phyloP scores from a whole-genome alignment of 2,329 filamentous ascomycete genomes.

The Xylaria sp. region DNA sequence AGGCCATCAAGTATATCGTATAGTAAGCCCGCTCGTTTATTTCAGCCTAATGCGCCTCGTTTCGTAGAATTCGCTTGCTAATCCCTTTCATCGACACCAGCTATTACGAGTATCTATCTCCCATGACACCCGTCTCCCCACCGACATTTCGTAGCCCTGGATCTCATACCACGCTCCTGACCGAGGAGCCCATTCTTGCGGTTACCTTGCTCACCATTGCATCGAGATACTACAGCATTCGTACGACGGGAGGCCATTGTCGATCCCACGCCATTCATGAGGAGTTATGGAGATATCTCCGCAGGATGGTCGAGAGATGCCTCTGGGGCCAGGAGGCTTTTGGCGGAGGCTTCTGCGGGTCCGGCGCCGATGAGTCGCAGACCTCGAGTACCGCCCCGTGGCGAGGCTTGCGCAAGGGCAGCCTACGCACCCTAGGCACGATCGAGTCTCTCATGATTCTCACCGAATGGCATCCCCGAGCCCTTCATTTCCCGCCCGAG shows the following conservation, averaged over 20 bases:
- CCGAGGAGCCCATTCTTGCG: conserved; percentile 91
- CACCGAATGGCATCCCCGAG: conserved; percentile 96
- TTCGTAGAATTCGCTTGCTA: conserved; percentile 20
- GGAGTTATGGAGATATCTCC: conserved; percentile 92
- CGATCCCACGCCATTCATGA: conserved; percentile 93
- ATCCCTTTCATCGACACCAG: conserved; percentile 53
- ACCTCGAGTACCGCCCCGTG: conserved; percentile 76
- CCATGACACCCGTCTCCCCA: conserved; percentile 91
- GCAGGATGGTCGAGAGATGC: conserved; percentile 93
- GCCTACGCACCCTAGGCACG: conserved; percentile 88
- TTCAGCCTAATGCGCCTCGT: neutral
- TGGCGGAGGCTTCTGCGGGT: conserved; percentile 85
- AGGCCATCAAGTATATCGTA: conserved; percentile 92
- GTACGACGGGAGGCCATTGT: conserved; percentile 82
- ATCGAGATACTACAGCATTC: conserved; percentile 84
- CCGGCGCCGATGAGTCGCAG: conserved; percentile 70
- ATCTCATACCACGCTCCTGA: conserved; percentile 81
- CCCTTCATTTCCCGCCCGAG: conserved; percentile 90
- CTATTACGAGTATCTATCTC: conserved; percentile 92
- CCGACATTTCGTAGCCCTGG: conserved; percentile 88
- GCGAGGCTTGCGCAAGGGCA: conserved; percentile 78
- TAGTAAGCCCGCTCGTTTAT: conserved; percentile 69
- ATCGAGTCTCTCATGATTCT: conserved; percentile 94
- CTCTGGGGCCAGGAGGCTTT: conserved; percentile 98
- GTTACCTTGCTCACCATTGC: conserved; percentile 92